phyloP scores from a whole-genome alignment of 2,329 filamentous ascomycete species.

The Pseudopithomyces maydicus region DNA sequence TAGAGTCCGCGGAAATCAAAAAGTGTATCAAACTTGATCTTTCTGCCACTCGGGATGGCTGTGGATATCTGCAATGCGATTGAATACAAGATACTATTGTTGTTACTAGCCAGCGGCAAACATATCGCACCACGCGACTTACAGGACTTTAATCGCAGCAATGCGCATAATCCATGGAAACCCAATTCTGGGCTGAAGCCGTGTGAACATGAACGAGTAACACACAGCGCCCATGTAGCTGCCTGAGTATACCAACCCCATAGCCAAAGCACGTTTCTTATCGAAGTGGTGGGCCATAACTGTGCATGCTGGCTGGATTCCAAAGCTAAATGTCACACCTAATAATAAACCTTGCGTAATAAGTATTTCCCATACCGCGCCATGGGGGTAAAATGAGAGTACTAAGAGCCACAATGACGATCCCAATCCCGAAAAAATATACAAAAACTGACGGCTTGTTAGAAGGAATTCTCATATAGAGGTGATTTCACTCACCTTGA shows the following conservation, averaged over 20 bases:
- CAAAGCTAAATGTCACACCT: slow-evolving; percentile 49
- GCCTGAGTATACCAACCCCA: slow-evolving; percentile 50
- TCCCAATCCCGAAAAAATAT: slow-evolving; percentile 31
- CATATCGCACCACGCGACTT: slow-evolving; percentile 46
- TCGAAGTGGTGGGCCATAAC: slow-evolving; percentile 51
- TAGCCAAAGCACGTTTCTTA: slow-evolving; percentile 46
- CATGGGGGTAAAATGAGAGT: slow-evolving; percentile 27
- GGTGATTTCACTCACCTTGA: slow-evolving; percentile 48
- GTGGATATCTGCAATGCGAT: slow-evolving; percentile 43
- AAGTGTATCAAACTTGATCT: slow-evolving; percentile 29
- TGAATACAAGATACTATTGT: slow-evolving; percentile 55
- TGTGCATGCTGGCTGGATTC: slow-evolving; percentile 50
- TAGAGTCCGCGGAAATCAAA: slow-evolving; percentile 43
- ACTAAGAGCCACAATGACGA: slow-evolving; percentile 23
- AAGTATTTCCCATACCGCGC: slow-evolving; percentile 48
- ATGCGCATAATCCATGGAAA: slow-evolving; percentile 67
- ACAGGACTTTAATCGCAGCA: slow-evolving; percentile 58
- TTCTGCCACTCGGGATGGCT: slow-evolving; percentile 21
- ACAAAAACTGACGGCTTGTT: slow-evolving; percentile 39
- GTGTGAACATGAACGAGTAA: slow-evolving; percentile 61
- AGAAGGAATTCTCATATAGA: slow-evolving; percentile 18
- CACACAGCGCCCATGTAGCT: slow-evolving; percentile 54
- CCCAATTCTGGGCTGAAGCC: slow-evolving; percentile 60
- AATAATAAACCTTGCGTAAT: slow-evolving; percentile 52
- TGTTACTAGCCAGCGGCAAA: slow-evolving; percentile 52